These are phyloP conservation scores for Candida dendrica DNA, from an alignment of 805 yeast species.

Conservation along the genomic window DNA sequence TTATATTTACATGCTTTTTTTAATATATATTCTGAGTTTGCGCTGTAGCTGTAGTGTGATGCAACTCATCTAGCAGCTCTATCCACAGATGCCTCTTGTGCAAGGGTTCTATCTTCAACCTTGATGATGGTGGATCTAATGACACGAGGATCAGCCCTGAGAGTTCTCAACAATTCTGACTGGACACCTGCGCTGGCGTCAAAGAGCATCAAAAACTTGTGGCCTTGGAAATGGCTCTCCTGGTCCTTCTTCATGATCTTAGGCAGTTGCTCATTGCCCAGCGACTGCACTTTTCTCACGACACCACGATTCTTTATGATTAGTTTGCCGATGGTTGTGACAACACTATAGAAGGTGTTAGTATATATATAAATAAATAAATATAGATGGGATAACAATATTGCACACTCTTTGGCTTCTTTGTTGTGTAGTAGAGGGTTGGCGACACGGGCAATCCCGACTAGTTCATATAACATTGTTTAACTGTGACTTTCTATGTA, in stretches of 20 bases:
- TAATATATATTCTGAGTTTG: too few species aligned
- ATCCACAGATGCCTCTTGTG: conserved; percentile 51
- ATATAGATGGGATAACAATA: neutral
- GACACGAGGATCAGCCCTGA: conserved; percentile 86
- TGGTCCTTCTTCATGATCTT: conserved; percentile 78
- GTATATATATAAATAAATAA: neutral
- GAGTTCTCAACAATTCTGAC: conserved; percentile 70
- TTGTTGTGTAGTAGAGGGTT: conserved; percentile 43
- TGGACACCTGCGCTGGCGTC: conserved; percentile 86
- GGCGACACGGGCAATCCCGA: conserved; percentile 80
- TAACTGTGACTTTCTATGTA: too few species aligned
- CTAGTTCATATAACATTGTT: conserved; percentile 87
- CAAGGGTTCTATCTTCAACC: conserved; percentile 45
- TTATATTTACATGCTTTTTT: neutral
- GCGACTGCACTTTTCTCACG: conserved; percentile 71
- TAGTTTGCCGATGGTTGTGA: conserved; percentile 70
- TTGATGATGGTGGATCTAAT: conserved; percentile 70
- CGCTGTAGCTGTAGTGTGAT: too few species aligned
- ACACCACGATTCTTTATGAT: conserved; percentile 89
- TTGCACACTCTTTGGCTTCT: conserved; percentile 56
- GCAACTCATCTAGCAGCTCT: conserved; percentile 19
- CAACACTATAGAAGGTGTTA: conserved; percentile 24
- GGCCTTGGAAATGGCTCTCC: conserved; percentile 85
- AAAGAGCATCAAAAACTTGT: conserved; percentile 78
- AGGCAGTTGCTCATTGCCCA: conserved; percentile 77